Evolutionary conservation across 2,329 filamentous ascomycete species (phyloP).

Genomic region (Ophiocordyceps camponoti-floridani): DNA sequence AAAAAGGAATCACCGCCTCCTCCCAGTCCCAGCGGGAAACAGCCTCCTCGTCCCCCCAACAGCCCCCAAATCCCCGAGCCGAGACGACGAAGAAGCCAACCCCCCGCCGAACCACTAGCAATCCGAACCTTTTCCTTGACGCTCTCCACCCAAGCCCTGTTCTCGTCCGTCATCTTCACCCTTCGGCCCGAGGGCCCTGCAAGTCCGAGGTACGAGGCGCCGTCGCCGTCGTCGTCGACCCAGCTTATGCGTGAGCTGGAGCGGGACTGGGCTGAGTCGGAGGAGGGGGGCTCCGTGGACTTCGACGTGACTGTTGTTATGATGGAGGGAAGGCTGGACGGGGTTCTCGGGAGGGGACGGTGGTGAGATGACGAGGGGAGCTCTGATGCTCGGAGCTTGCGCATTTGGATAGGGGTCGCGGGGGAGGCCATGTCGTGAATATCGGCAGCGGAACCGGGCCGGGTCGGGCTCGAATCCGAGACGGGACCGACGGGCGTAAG

Average conservation of each 20-base stretch:
- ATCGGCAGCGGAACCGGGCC: constrained; percentile 22
- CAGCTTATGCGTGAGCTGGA: constrained; percentile 36
- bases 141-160: constrained; percentile 63
- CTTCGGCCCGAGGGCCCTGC: constrained; percentile 51
- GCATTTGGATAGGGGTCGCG: constrained; percentile 32
- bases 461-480: constrained; percentile 16
- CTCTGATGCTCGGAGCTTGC: constrained; percentile 27
- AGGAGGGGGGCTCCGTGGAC: constrained; percentile 20
- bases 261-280: constrained; percentile 25
- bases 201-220: constrained; percentile 42
- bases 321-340: background rate
- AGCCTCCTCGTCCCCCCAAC: constrained; percentile 57
- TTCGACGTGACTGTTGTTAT: too few species aligned
- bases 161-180: constrained; percentile 52
- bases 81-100: constrained; percentile 2
- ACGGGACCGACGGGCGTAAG: background rate
- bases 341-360: background rate
- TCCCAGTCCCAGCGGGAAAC: constrained; percentile 27
- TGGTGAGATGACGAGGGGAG: background rate
- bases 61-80: constrained; percentile 54
- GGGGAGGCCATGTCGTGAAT: constrained; percentile 15
- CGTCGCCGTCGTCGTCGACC: constrained; percentile 35
- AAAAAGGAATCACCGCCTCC: background rate
- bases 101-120: constrained; percentile 30
- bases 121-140: constrained; percentile 65